Conservation (phyloP, 1,139 yeast species). For the Sporopachydermia cereana region DNA sequence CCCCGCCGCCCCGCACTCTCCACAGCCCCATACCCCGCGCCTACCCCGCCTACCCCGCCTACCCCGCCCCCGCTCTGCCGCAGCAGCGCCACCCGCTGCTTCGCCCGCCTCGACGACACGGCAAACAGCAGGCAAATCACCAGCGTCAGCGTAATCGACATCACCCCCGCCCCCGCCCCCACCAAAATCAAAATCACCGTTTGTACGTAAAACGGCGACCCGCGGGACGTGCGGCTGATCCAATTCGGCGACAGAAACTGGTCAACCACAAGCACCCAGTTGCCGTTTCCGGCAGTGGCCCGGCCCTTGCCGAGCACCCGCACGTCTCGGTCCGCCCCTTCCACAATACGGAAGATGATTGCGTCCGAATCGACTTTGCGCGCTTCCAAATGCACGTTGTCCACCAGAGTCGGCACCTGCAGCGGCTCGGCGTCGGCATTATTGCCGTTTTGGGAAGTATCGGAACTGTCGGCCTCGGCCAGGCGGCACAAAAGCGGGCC, state of each 20-base stretch:
- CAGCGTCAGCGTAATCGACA: neutral
- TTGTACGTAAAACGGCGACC: neutral
- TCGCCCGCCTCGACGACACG: neutral
- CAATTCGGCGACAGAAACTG: constrained; percentile 54
- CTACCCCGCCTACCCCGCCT: neutral
- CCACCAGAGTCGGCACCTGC: constrained; percentile 32
- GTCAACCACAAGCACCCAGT: constrained; percentile 66
- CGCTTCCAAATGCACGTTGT: constrained; percentile 34
- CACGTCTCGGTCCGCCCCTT: constrained; percentile 56
- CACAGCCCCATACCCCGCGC: neutral
- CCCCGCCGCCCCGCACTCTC: neutral
- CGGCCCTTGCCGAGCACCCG: constrained; percentile 59
- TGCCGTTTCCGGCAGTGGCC: constrained; percentile 30
- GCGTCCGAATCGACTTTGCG: constrained; percentile 21
- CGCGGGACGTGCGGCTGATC: constrained; percentile 26
- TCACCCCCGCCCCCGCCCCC: neutral
- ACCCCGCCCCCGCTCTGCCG: neutral
- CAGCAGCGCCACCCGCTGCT: neutral
- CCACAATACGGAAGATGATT: constrained; percentile 26
- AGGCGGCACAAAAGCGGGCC: constrained; percentile 22
- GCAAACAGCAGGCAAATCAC: neutral
- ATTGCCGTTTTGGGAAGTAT: constrained; percentile 20
- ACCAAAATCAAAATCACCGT: neutral
- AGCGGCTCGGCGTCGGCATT: constrained; percentile 30
- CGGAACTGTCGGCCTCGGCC: constrained; percentile 10